A percentile compares a stretch with the other conserved stretches of the same genome.
Evolutionary conservation across 805 yeast species (phyloP).

Genomic region (Peterozyma toletana): DNA sequence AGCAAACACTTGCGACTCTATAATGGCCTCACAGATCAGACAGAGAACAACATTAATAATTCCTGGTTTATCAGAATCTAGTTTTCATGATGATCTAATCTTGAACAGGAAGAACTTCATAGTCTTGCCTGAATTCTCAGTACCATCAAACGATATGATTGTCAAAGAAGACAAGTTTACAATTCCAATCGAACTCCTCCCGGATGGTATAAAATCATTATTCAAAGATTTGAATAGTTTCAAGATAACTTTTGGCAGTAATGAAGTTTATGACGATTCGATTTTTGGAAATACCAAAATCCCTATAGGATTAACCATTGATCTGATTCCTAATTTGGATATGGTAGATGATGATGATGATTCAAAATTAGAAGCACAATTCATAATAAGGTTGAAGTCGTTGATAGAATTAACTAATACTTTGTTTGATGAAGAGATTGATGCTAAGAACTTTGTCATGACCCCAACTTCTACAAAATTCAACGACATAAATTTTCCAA

Average conservation of each 20-base stretch:
- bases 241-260: background rate
- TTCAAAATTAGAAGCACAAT: background rate
- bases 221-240: background rate
- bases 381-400: no score
- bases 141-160: background rate
- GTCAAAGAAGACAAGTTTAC: constrained; percentile 5
- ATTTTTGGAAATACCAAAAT: constrained; percentile 4
- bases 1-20: no score
- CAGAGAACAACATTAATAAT: constrained; percentile 3
- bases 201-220: background rate
- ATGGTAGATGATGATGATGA: background rate
- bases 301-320: constrained; percentile 2
- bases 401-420: background rate
- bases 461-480: background rate
- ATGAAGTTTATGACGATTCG: constrained; percentile 2
- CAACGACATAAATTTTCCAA: background rate
- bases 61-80: background rate
- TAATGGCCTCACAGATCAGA: background rate
- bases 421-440: background rate
- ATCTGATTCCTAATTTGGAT: background rate
- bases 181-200: background rate
- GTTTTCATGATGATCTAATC: constrained; percentile 1
- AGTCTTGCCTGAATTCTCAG: background rate
- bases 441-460: background rate
- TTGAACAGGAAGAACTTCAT: background rate